Evolutionary conservation across 129 eudicot species (phyloP).

Genomic region (Erigeron canadensis): DNA sequence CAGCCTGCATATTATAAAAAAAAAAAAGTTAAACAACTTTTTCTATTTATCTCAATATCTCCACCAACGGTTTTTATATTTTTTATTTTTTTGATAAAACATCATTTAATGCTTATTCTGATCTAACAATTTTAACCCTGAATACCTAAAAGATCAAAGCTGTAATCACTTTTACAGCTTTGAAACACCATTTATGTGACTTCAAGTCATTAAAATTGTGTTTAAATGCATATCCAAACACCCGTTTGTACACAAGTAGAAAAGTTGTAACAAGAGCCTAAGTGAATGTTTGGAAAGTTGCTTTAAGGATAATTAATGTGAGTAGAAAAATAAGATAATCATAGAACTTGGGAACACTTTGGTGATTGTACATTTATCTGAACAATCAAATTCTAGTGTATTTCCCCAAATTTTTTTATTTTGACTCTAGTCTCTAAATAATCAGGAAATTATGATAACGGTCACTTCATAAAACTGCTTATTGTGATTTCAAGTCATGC

Average conservation of each 20-base stretch:
- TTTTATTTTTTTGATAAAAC: not conserved
- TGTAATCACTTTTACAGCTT: not conserved
- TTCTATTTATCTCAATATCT: not conserved
- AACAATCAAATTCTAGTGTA: too few relatives aligned
- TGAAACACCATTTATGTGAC: not conserved
- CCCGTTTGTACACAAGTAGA: not conserved
- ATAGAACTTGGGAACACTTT: not conserved
- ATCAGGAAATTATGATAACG: too few relatives aligned
- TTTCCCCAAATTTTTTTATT: not conserved
- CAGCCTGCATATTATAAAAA: conserved; percentile 63
- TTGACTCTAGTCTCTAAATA: not conserved
- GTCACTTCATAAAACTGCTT: not conserved
- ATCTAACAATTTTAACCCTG: not conserved
- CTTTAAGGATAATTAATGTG: not conserved
- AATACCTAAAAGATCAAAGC: not conserved
- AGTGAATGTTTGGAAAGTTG: not conserved
- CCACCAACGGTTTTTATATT: too few relatives aligned
- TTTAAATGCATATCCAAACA: not conserved
- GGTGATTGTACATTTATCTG: not conserved
- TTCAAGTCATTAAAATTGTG: not conserved
- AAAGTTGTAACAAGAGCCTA: not conserved
- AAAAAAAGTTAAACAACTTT: not conserved
- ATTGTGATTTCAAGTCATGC: not conserved
- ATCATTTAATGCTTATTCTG: not conserved
- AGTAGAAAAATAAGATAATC: not conserved